Evolutionary conservation across 1,284 basidiomycete species (phyloP).

Genomic region (Fomitopsis schrenkii): DNA sequence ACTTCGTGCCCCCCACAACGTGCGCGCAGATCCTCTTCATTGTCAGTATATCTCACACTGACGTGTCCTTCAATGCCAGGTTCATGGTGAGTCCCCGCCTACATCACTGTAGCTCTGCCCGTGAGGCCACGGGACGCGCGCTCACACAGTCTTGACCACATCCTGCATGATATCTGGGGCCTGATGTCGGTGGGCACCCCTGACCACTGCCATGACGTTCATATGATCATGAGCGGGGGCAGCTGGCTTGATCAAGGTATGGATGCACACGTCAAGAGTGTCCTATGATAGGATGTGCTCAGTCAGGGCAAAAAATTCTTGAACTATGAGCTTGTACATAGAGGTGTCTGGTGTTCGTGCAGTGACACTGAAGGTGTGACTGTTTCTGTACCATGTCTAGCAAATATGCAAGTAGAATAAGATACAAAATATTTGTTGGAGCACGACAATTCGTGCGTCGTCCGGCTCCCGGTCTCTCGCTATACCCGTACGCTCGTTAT

Average conservation of each 20-base stretch:
- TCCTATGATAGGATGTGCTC: too few species aligned
- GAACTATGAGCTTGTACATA: too few species aligned
- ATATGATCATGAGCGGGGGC: slow-evolving; percentile 60
- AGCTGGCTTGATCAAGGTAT: slow-evolving; percentile 50
- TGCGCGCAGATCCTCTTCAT: slow-evolving; percentile 43
- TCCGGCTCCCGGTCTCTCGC: background rate
- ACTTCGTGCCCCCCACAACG: slow-evolving; percentile 55
- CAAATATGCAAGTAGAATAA: too few species aligned
- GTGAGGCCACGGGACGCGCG: slow-evolving; percentile 1
- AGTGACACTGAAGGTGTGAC: too few species aligned
- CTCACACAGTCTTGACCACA: slow-evolving; percentile 35
- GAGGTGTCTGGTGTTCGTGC: too few species aligned
- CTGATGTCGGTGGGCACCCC: slow-evolving; percentile 79
- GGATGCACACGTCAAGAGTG: slow-evolving; percentile 27
- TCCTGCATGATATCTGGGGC: slow-evolving; percentile 80
- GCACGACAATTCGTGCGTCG: background rate
- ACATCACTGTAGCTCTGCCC: too few species aligned
- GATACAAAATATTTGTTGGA: too few species aligned
- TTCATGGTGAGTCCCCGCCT: slow-evolving; percentile 55
- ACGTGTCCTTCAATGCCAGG: slow-evolving; percentile 71
- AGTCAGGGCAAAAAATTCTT: too few species aligned
- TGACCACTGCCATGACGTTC: slow-evolving; percentile 81
- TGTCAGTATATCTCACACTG: slow-evolving; percentile 57
- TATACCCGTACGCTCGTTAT: background rate
- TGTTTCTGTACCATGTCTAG: too few species aligned